A percentile compares a stretch with the other conserved stretches of the same genome.
These are phyloP conservation scores for Thraustotheca clavata DNA, from an alignment of 352 stramenopile genomes.

Conservation along the genomic window DNA sequence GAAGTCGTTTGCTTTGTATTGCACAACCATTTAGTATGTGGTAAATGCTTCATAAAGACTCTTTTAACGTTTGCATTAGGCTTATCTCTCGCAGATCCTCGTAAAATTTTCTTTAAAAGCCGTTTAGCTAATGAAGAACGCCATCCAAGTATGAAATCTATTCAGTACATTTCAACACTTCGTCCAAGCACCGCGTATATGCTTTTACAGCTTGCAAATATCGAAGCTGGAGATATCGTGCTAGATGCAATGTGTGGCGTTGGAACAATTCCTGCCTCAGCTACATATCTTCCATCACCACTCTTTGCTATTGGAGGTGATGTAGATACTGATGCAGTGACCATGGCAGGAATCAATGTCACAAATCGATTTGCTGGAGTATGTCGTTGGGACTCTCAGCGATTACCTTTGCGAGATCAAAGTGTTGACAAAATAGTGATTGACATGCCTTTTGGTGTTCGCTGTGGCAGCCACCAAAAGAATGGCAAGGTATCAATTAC, in stretches of 20 bases:
- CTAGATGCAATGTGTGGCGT: conserved; percentile 78
- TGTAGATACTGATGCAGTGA: conserved; percentile 39
- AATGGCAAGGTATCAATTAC: conserved; percentile 77
- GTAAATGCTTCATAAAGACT: no score
- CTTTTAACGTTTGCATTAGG: conserved; percentile 24
- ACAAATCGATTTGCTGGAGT: conserved; percentile 31
- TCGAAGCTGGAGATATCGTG: conserved; percentile 49
- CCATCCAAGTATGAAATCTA: conserved; percentile 31
- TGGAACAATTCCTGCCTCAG: conserved; percentile 65
- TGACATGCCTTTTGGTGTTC: conserved; percentile 71
- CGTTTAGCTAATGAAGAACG: conserved; percentile 62
- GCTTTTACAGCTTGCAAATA: conserved; percentile 58
- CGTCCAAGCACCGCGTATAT: conserved; percentile 66
- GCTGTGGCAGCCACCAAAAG: conserved; percentile 55
- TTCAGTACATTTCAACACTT: conserved; percentile 68
- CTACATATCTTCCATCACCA: conserved; percentile 34
- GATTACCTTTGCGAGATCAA: conserved; percentile 41
- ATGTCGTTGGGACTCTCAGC: conserved; percentile 52
- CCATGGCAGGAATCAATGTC: conserved; percentile 51
- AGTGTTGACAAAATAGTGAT: conserved; percentile 60
- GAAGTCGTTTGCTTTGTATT: conserved; percentile 73
- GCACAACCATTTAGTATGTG: conserved; percentile 46
- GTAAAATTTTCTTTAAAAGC: conserved; percentile 54
- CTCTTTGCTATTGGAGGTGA: conserved; percentile 64
- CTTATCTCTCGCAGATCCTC: conserved; percentile 49